Base-by-base conservation (phyloP, 2,329 filamentous ascomycete species). In the Sphaerulina musiva region DNA sequence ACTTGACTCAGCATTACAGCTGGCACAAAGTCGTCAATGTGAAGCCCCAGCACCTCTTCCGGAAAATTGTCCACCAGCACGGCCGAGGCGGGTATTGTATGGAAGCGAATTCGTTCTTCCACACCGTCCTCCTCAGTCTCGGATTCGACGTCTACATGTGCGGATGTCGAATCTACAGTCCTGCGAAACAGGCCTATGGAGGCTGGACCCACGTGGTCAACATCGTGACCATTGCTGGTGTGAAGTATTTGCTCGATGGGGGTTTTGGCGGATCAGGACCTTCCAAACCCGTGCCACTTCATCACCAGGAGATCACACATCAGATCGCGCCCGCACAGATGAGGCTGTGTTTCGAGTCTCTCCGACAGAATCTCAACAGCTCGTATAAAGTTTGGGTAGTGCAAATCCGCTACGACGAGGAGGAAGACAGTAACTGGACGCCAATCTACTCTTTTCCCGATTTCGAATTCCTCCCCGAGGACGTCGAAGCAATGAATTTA, bases 401-500 rank as follows among this genome's bases (percentile, higher is more conserved):
- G 48, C 69, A 76, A 53, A 62, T 68, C 56, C 68, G 49, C 57
- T 53, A 53, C 31, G 20, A 40, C 14, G 50, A 69, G 0, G 69
- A 76, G 3, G 20, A 20, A 2, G 3, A 4, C 1, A 71, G 68
- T 41, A 72, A 74, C 2, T 90, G 84, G 80, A 72, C 75, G 29
- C 72, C 79, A 1, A 78, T 76, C 55, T 88, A 87, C 68, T 80
- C 77, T 56, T 90, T 89, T 66, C 76, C 78, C 2, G 81, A 86
- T 51, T 70, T 78, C 17, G 84, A 87, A 68, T 87, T 85, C 68
- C 66, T 80, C 20, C 76, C 75, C 2, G 65, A 70, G 26, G 84
- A 87, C 68, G 85, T 82, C 62, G 74, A 73, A 14, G 69, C 82
- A 1, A 74, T 84, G 72, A 87, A 82, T 68, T 79, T 74, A 59